Base-by-base conservation (phyloP, 2,329 filamentous ascomycete genomes). In the Colletotrichum incanum region DNA sequence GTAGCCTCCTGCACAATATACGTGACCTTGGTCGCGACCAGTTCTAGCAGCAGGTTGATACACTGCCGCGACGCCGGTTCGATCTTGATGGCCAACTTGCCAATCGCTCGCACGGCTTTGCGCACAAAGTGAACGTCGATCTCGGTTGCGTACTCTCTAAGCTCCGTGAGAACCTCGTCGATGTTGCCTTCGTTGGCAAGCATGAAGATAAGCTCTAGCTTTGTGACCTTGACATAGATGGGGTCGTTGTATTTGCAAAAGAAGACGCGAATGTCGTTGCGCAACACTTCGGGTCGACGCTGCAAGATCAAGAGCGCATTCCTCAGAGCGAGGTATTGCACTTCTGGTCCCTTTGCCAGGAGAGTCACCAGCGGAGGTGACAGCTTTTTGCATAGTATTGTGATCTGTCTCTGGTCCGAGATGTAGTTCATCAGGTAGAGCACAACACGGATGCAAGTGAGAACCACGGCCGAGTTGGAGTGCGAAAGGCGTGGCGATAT, bases 161-260 rank as follows among this genome's bases (percentile, higher is more conserved):
- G 84, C 81, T 99, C 96, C 1, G 95, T 97, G 75, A 99, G 84
- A 1, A 99, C 96, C 79, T 98, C 94, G 60, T 94, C 93, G 77
- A 99, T 99, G 80, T 99, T 99, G 78, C 92, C 93, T 82, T 98
- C 95, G 43, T 91, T 98, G 9, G 96, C 96, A 72, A 99, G 89
- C 96, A 98, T 99, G 83, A 99, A 99, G 76, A 99, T 98, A 77
- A 99, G 89, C 83, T 99, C 96, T 61, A 99, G 88, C 84, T 99
- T 99, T 20, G 96, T 99, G 63, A 99, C 96, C 83, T 99, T 99
- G 84, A 99, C 96, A 81, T 98, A 99, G 75, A 99, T 99, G 0
- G 96, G 96, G 79, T 99, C 96, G 81, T 99, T 99, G 84, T 99
- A 99, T 87, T 99, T 99, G 91, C 96, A 99, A 84, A 99, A 99